Conservation (phyloP, 371 early-diverging fungal species). For the Mucor saturninus region DNA sequence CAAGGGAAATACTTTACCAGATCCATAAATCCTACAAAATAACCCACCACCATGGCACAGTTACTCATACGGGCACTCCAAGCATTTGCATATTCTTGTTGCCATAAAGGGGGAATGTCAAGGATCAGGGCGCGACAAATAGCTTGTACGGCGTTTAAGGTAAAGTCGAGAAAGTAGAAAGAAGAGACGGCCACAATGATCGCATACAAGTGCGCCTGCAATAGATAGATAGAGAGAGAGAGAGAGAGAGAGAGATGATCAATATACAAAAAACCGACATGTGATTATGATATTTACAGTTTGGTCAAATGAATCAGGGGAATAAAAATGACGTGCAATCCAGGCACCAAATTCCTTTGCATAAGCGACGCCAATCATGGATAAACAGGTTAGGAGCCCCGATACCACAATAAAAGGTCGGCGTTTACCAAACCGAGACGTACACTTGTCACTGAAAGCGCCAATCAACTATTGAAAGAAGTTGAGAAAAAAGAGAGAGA, state of each 20-base stretch:
- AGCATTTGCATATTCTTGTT: conserved; percentile 74
- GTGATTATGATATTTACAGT: conserved; percentile 5
- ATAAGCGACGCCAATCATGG: conserved; percentile 70
- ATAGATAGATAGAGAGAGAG: background rate
- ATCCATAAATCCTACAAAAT: conserved; percentile 68
- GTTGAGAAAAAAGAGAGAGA: background rate
- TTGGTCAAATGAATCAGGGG: conserved; percentile 1
- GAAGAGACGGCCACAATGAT: conserved; percentile 66
- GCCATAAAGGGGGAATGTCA: conserved; percentile 70
- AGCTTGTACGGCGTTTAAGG: conserved; percentile 77
- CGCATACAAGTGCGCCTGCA: conserved; percentile 40
- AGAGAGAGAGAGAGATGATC: background rate
- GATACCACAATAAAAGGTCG: conserved; percentile 62
- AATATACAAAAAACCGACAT: background rate
- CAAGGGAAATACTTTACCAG: conserved; percentile 59
- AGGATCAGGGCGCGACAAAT: conserved; percentile 76
- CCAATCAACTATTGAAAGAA: conserved; percentile 56
- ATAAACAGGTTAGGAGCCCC: conserved; percentile 56
- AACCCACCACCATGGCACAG: conserved; percentile 73
- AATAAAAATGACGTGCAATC: conserved; percentile 23
- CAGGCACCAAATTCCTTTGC: conserved; percentile 55
- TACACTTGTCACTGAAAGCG: conserved; percentile 62
- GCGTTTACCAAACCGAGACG: conserved; percentile 57
- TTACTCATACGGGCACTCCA: conserved; percentile 79
- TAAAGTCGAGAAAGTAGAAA: conserved; percentile 80